phyloP scores from a whole-genome alignment of 352 stramenopile species.

The Globisporangium iwayamae region DNA sequence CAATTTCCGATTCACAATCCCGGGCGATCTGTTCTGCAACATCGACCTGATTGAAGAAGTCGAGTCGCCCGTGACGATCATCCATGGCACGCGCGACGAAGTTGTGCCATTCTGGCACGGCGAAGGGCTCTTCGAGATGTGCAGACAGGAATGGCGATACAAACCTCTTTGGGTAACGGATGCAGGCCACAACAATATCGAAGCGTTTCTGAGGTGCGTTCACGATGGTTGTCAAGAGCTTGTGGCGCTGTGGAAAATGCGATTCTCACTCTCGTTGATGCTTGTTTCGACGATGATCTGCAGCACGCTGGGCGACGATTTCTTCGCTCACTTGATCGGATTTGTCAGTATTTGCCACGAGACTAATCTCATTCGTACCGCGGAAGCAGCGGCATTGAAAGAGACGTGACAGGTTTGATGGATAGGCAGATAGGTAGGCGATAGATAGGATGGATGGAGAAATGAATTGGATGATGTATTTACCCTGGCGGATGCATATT shows the following conservation, averaged over 20 bases:
- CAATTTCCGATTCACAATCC: constrained; percentile 97
- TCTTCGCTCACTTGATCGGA: constrained; percentile 77
- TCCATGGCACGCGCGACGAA: constrained; percentile 98
- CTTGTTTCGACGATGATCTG: neutral
- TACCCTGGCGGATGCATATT: constrained; percentile 14
- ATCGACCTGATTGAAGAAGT: constrained; percentile 92
- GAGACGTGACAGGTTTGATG: constrained; percentile 16
- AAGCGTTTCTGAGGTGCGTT: constrained; percentile 89
- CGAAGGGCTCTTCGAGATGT: constrained; percentile 91
- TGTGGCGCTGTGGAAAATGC: no score
- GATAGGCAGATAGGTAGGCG: constrained; percentile 22
- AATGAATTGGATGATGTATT: constrained; percentile 21
- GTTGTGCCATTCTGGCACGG: constrained; percentile 99
- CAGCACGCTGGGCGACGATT: constrained; percentile 66
- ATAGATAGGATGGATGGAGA: constrained; percentile 26
- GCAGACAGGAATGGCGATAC: constrained; percentile 90
- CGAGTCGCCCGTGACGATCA: constrained; percentile 95
- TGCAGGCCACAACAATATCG: constrained; percentile 98
- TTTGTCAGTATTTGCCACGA: constrained; percentile 77
- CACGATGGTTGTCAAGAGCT: neutral
- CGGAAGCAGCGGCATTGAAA: constrained; percentile 21
- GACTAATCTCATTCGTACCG: constrained; percentile 43
- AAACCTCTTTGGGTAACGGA: constrained; percentile 98
- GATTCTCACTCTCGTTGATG: neutral
- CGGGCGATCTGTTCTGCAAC: constrained; percentile 98